Evolutionary conservation across 352 stramenopile genomes (phyloP).

Genomic region (Phytophthora hibernalis): DNA sequence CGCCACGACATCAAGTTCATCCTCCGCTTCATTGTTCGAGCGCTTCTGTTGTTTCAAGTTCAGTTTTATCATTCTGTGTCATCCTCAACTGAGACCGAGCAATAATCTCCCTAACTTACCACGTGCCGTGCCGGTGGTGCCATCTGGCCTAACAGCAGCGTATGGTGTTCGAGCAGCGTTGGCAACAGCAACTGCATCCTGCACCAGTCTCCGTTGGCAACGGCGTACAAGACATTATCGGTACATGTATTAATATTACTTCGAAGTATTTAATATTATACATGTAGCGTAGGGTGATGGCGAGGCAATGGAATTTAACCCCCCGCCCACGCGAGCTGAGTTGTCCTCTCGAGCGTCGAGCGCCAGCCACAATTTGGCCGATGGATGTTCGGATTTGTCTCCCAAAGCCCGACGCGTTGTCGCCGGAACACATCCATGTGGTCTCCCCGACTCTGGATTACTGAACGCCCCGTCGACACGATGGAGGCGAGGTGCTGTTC

Average conservation of each 20-base stretch:
- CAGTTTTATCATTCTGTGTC: background rate
- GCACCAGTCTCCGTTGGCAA: background rate
- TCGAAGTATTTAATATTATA: no score
- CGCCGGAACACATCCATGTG: constrained; percentile 33
- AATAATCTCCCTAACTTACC: constrained; percentile 10
- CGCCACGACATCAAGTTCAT: constrained; percentile 14
- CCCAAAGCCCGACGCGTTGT: constrained; percentile 23
- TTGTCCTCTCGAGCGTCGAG: constrained; percentile 15
- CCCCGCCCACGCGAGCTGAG: background rate
- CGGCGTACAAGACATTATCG: background rate
- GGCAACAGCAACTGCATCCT: constrained; percentile 10
- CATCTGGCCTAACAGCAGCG: constrained; percentile 22
- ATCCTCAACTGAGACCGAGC: constrained; percentile 23
- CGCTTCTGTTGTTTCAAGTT: no score
- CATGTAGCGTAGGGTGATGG: background rate
- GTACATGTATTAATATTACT: no score
- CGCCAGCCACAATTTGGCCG: constrained; percentile 18
- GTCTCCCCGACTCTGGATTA: constrained; percentile 29
- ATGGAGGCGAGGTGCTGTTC: background rate
- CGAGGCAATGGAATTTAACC: background rate
- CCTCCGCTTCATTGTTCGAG: constrained; percentile 8
- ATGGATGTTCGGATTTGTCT: constrained; percentile 26
- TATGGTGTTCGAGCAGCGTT: constrained; percentile 19
- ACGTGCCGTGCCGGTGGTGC: constrained; percentile 27
- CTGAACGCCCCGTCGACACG: background rate